These are phyloP conservation scores for Blastocystis hominis DNA, from an alignment of 352 stramenopile genomes.

Conservation along the genomic window DNA sequence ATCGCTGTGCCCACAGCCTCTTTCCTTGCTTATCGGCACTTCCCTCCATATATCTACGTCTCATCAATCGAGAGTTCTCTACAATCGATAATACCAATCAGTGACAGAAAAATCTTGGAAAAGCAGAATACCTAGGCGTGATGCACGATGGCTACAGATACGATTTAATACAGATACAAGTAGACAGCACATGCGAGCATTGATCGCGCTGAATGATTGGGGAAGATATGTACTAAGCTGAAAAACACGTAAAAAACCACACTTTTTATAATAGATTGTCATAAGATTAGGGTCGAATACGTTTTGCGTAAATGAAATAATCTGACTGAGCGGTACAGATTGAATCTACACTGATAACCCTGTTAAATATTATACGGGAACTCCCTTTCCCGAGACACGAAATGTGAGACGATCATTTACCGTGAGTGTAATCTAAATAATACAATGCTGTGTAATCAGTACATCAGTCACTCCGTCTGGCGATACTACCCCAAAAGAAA, in stretches of 20 bases:
- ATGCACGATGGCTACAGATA: neutral
- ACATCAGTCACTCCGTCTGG: conserved; percentile 1
- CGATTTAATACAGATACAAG: conserved; percentile 1
- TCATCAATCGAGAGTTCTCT: neutral
- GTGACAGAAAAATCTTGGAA: neutral
- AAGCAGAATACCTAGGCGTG: neutral
- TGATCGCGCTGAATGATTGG: neutral
- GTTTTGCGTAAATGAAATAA: neutral
- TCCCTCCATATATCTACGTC: conserved; percentile 38
- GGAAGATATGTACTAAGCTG: conserved; percentile 18
- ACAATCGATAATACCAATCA: conserved; percentile 13
- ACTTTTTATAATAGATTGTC: conserved; percentile 53
- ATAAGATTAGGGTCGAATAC: neutral
- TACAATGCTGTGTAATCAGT: neutral
- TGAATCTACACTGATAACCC: neutral
- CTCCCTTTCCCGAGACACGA: conserved; percentile 9
- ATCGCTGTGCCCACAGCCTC: conserved; percentile 5
- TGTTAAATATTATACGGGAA: neutral
- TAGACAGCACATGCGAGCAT: neutral
- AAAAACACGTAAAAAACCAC: neutral
- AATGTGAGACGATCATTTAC: neutral
- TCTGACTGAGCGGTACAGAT: neutral
- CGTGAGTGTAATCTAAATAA: conserved; percentile 14
- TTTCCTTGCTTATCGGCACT: conserved; percentile 50
- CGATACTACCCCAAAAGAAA: conserved; percentile 24